Conservation (phyloP, 768 basidiomycete genomes). For the Rhodotorula kratochvilovae region DNA sequence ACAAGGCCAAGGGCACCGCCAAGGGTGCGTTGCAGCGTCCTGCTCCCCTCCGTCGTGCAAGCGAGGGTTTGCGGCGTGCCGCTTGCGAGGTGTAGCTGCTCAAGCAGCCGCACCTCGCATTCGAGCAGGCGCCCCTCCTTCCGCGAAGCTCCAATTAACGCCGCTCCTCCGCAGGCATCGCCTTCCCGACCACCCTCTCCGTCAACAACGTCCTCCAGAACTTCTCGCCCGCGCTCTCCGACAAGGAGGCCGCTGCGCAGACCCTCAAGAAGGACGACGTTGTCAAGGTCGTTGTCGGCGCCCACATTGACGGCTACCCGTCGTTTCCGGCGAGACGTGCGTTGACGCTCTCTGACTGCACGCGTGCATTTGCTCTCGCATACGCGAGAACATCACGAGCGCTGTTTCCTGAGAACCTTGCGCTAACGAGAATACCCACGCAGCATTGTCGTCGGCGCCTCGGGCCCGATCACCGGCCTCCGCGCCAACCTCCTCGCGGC, state of each 20-base stretch:
- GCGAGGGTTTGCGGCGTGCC: background rate
- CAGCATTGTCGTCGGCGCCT: constrained; percentile 69
- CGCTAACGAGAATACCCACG: background rate
- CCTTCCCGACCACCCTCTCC: constrained; percentile 89
- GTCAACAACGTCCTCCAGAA: constrained; percentile 86
- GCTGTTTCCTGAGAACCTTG: too few species aligned
- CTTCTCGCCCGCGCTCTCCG: constrained; percentile 91
- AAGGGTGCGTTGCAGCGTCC: constrained; percentile 61
- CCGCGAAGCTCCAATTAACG: too few species aligned
- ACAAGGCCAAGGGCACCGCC: constrained; percentile 81
- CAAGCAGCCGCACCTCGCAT: too few species aligned
- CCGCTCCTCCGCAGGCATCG: constrained; percentile 69
- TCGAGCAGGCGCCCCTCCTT: too few species aligned
- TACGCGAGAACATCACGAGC: too few species aligned
- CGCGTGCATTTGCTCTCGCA: background rate
- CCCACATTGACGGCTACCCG: constrained; percentile 95
- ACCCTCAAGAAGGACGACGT: constrained; percentile 77
- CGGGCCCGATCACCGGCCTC: constrained; percentile 65
- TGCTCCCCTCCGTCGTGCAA: background rate
- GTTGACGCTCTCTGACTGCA: background rate
- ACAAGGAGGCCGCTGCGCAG: constrained; percentile 47
- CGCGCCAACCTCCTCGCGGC: constrained; percentile 90
- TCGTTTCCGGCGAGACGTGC: constrained; percentile 81
- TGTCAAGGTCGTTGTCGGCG: constrained; percentile 92
- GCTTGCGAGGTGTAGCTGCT: too few species aligned